Evolutionary conservation across 2,329 filamentous ascomycete genomes (phyloP).

Genomic region (Tothia fuscella): DNA sequence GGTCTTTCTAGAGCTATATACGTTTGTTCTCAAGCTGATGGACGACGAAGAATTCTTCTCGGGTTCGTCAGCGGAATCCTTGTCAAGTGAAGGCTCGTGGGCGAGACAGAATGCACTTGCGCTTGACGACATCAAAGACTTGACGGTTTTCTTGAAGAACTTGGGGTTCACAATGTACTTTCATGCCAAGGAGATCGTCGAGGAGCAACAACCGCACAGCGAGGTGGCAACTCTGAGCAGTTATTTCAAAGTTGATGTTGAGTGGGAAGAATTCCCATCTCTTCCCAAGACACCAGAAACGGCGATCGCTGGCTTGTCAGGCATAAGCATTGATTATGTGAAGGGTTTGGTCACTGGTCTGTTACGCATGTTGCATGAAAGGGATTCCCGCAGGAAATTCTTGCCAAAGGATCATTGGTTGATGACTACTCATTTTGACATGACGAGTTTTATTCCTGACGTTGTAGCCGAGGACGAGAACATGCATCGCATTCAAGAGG

Average conservation of each 20-base stretch:
- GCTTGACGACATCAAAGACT: slow-evolving; percentile 55
- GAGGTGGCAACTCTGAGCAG: slow-evolving; percentile 17
- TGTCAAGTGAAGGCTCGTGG: slow-evolving; percentile 26
- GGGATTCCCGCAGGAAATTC: slow-evolving; percentile 81
- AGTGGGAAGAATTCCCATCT: slow-evolving; percentile 13
- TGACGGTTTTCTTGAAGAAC: slow-evolving; percentile 81
- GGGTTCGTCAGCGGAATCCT: slow-evolving; percentile 5
- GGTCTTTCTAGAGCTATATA: slow-evolving; percentile 87
- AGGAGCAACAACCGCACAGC: slow-evolving; percentile 10
- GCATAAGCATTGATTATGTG: slow-evolving; percentile 66
- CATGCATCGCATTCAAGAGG: slow-evolving; percentile 54
- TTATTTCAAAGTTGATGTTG: slow-evolving; percentile 12
- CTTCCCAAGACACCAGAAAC: slow-evolving; percentile 22
- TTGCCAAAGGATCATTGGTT: slow-evolving; percentile 80
- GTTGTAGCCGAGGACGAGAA: slow-evolving; percentile 80
- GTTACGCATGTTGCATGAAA: slow-evolving; percentile 79
- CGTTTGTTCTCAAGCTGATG: slow-evolving; percentile 81
- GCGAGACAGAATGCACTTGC: slow-evolving; percentile 54
- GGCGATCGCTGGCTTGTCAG: slow-evolving; percentile 50
- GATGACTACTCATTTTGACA: slow-evolving; percentile 80
- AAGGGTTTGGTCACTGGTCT: slow-evolving; percentile 69
- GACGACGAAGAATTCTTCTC: slow-evolving; percentile 94
- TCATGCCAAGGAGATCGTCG: slow-evolving; percentile 55
- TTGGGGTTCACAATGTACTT: slow-evolving; percentile 83
- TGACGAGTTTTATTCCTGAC: slow-evolving; percentile 73